Evolutionary conservation across 495 filamentous ascomycete genomes (phyloP).

Genomic region (Jackrogersella multiformis): DNA sequence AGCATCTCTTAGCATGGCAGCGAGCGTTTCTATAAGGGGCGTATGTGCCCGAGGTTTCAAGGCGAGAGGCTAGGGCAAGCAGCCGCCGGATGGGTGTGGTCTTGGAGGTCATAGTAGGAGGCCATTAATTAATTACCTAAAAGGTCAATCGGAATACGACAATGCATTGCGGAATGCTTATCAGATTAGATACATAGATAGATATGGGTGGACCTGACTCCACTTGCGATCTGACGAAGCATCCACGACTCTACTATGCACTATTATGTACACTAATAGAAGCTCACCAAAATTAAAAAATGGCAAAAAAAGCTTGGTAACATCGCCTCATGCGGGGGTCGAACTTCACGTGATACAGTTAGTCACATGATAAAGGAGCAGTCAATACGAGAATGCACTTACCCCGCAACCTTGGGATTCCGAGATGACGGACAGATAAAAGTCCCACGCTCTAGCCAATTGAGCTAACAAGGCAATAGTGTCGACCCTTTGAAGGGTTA

Average conservation of each 20-base stretch:
- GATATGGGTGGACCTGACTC: too few species aligned
- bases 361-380: background rate
- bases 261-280: too few species aligned
- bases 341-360: constrained; percentile 29
- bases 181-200: too few species aligned
- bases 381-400: background rate
- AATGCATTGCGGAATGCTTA: too few species aligned
- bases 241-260: background rate
- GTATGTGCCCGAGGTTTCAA: background rate
- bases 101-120: background rate
- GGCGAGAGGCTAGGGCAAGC: background rate
- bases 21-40: background rate
- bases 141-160: background rate
- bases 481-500: background rate
- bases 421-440: constrained; percentile 22
- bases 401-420: constrained; percentile 48
- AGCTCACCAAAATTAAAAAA: too few species aligned
- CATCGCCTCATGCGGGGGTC: constrained; percentile 48
- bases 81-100: constrained; percentile 11
- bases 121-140: too few species aligned
- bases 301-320: constrained; percentile 1
- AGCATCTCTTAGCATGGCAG: constrained; percentile 1
- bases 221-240: too few species aligned
- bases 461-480: constrained; percentile 46
- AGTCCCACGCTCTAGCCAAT: constrained; percentile 52